These are phyloP conservation scores for Plasmodium fragile DNA, from an alignment of 169 alveolate species.

Conservation along the genomic window DNA sequence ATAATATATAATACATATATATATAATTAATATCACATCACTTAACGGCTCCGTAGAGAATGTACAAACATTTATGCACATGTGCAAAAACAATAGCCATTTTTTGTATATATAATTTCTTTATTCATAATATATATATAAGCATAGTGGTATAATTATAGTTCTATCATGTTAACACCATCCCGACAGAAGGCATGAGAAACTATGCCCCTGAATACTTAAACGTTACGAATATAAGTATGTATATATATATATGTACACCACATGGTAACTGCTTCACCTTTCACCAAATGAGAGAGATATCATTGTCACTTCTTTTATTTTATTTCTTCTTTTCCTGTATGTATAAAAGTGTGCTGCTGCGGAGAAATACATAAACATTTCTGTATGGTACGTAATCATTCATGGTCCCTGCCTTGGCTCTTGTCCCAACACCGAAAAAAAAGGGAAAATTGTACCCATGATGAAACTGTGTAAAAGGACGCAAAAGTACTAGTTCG, in stretches of 20 bases:
- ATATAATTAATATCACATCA: neutral
- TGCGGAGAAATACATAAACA: neutral
- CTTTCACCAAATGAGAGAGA: neutral
- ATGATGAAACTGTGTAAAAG: neutral
- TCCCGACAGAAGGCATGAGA: neutral
- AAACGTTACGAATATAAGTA: neutral
- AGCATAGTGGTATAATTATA: neutral
- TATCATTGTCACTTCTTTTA: neutral
- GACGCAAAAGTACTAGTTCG: neutral
- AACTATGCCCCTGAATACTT: neutral
- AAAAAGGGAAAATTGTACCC: neutral
- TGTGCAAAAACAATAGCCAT: neutral
- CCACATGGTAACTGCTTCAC: neutral
- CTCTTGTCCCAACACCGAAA: neutral
- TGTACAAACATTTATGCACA: neutral
- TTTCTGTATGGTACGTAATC: neutral
- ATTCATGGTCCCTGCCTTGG: neutral
- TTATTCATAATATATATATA: neutral
- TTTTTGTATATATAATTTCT: neutral
- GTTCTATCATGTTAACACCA: neutral
- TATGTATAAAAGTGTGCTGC: neutral
- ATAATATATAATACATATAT: too few species aligned
- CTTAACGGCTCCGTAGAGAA: neutral
- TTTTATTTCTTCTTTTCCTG: neutral
- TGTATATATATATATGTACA: neutral